Conservation (phyloP, 202 grass and related monocot genomes). For the Brachypodium distachyon region DNA sequence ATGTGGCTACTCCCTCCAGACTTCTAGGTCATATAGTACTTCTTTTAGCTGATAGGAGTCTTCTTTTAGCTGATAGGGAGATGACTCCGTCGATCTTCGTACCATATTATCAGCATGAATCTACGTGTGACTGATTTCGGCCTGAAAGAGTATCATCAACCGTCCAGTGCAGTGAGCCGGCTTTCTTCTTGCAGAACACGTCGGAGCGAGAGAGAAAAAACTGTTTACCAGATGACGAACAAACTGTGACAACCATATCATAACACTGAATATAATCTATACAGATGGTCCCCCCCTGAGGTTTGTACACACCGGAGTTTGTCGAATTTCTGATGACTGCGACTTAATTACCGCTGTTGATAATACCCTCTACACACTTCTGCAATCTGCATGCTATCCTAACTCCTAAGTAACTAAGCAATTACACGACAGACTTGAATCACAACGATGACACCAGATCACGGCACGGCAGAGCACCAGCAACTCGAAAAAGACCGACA, state of each 20-base stretch:
- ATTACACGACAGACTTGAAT: slow-evolving; percentile 29
- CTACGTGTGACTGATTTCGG: neutral
- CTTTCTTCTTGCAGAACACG: no score
- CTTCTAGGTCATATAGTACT: no score
- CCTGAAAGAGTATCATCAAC: neutral
- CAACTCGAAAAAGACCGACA: neutral
- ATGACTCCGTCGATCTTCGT: no score
- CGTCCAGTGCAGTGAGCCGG: neutral
- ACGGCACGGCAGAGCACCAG: neutral
- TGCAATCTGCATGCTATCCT: slow-evolving; percentile 29
- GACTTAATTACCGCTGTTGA: slow-evolving; percentile 12
- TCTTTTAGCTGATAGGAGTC: no score
- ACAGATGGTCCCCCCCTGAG: slow-evolving; percentile 38
- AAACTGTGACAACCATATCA: slow-evolving; percentile 18
- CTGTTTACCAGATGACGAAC: neutral
- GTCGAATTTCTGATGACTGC: slow-evolving; percentile 14
- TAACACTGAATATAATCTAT: slow-evolving; percentile 61
- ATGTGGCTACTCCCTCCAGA: neutral
- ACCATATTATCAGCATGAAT: no score
- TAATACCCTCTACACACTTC: slow-evolving; percentile 27
- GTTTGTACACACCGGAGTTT: slow-evolving; percentile 46
- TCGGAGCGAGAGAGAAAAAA: no score
- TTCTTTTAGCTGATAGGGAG: no score
- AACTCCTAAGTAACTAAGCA: slow-evolving; percentile 28
- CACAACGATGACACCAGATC: slow-evolving; percentile 32